Evolutionary conservation across 192 early-diverging fungal genomes (phyloP).

Genomic region (Podila epigama): DNA sequence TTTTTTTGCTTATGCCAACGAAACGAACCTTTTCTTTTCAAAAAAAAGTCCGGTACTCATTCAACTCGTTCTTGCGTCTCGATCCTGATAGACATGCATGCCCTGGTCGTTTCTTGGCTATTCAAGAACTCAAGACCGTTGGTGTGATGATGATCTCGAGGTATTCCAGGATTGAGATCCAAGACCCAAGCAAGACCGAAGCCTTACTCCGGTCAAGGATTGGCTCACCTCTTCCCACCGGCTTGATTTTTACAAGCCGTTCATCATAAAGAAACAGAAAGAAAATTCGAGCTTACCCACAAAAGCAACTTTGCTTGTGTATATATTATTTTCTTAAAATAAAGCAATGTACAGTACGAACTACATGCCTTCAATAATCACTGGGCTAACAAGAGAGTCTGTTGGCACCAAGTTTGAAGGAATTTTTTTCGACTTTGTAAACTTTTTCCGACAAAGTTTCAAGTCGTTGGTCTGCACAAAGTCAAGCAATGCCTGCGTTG

Average conservation of each 20-base stretch:
- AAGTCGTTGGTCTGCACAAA: slow-evolving; percentile 61
- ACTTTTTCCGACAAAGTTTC: slow-evolving; percentile 66
- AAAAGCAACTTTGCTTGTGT: not conserved
- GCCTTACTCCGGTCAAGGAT: slow-evolving; percentile 6
- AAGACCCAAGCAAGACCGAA: not conserved
- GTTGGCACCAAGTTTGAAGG: slow-evolving; percentile 56
- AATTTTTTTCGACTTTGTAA: slow-evolving; percentile 57
- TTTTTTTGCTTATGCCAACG: too few species aligned
- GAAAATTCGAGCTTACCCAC: not conserved
- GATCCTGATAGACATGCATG: slow-evolving; percentile 47
- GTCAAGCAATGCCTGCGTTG: slow-evolving; percentile 60
- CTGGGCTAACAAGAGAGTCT: slow-evolving; percentile 47
- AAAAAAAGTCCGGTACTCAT: too few species aligned
- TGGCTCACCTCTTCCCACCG: slow-evolving; percentile 6
- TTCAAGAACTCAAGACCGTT: slow-evolving; percentile 53
- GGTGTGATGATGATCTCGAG: slow-evolving; percentile 31
- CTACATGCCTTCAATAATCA: slow-evolving; percentile 37
- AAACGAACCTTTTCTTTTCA: too few species aligned
- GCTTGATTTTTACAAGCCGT: slow-evolving; percentile 26
- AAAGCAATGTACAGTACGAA: not conserved
- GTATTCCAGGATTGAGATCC: slow-evolving; percentile 36
- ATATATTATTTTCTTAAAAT: not conserved
- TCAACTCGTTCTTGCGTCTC: too few species aligned
- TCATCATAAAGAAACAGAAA: not conserved
- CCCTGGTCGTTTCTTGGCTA: slow-evolving; percentile 57